Percentiles rank a stretch among this genome's conserved stretches.
These are phyloP conservation scores for Phytophthora uliginosa DNA, from an alignment of 352 stramenopile species.

Conservation along the genomic window DNA sequence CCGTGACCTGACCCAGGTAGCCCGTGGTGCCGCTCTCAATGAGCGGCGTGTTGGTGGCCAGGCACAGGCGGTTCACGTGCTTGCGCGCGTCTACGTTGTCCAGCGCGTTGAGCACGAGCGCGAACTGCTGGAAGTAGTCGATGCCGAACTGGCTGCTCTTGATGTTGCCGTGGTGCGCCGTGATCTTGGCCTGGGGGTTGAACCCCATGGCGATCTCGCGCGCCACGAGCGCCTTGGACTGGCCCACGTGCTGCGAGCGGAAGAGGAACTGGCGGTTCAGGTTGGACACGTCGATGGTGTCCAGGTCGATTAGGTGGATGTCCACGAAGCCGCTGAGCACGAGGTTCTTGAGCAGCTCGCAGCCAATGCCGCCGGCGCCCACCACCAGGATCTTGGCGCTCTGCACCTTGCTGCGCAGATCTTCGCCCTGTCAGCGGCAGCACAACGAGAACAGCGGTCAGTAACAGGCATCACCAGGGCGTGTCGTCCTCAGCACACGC, in stretches of 20 bases:
- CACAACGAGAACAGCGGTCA: not conserved
- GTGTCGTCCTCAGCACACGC: constrained; percentile 21
- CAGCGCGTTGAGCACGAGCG: constrained; percentile 99
- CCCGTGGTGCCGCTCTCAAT: constrained; percentile 99
- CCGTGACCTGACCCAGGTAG: constrained; percentile 98
- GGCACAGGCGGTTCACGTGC: constrained; percentile 99
- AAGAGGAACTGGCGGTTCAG: constrained; percentile 99
- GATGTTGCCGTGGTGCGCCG: constrained; percentile 98
- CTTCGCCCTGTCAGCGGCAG: constrained; percentile 48
- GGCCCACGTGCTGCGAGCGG: constrained; percentile 97
- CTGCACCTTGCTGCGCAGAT: constrained; percentile 79
- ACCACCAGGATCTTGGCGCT: constrained; percentile 96
- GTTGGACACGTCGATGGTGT: constrained; percentile 99
- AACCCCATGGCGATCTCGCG: constrained; percentile 86
- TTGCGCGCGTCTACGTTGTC: constrained; percentile 99
- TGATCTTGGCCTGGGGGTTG: constrained; percentile 92
- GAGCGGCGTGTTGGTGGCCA: constrained; percentile 87
- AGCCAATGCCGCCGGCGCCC: constrained; percentile 98
- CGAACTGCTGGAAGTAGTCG: constrained; percentile 97
- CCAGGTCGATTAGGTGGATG: constrained; percentile 97
- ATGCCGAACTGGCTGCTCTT: constrained; percentile 94
- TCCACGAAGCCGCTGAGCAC: constrained; percentile 96
- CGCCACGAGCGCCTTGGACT: constrained; percentile 95
- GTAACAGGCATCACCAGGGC: not conserved
- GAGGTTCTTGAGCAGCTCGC: constrained; percentile 99